Conservation (phyloP, 2,329 filamentous ascomycete species). For the Periconia digitata region DNA sequence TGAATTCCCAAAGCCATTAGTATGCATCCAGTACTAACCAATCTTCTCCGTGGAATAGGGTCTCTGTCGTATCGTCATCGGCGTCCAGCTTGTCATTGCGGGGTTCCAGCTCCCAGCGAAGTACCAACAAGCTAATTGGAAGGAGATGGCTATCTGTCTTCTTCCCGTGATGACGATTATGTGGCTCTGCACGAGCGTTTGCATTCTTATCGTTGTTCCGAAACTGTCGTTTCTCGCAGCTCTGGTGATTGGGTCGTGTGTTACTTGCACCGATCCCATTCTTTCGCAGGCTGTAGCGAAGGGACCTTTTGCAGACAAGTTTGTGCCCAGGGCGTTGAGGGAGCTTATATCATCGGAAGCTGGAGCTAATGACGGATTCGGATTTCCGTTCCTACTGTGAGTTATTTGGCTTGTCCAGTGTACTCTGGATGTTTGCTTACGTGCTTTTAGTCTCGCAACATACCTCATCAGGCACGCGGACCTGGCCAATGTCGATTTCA, state of each 20-base stretch:
- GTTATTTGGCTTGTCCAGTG: no score
- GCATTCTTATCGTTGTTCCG: constrained; percentile 77
- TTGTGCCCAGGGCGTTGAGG: constrained; percentile 79
- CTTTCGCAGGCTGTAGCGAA: constrained; percentile 89
- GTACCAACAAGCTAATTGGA: constrained; percentile 80
- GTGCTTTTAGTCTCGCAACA: constrained; percentile 77
- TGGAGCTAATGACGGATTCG: constrained; percentile 85
- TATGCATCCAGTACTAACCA: no score
- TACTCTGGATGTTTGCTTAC: no score
- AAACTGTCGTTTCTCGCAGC: constrained; percentile 74
- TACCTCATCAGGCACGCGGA: constrained; percentile 54
- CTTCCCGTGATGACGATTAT: constrained; percentile 83
- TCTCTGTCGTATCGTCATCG: constrained; percentile 84
- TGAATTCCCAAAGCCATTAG: no score
- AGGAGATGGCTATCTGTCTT: constrained; percentile 70
- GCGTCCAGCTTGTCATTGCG: constrained; percentile 85
- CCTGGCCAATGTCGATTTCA: no score
- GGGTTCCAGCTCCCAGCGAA: constrained; percentile 84
- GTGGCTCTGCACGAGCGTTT: constrained; percentile 80
- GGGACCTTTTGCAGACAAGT: constrained; percentile 88
- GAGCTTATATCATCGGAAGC: constrained; percentile 69
- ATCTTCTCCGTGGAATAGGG: constrained; percentile 78
- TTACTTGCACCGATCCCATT: constrained; percentile 91
- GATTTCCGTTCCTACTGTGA: constrained; percentile 90
- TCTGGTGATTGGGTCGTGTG: constrained; percentile 77